Evolutionary conservation across 805 yeast genomes (phyloP), one percentile per base, ranked within the genome.

Genomic region (Limtongia smithiae): DNA sequence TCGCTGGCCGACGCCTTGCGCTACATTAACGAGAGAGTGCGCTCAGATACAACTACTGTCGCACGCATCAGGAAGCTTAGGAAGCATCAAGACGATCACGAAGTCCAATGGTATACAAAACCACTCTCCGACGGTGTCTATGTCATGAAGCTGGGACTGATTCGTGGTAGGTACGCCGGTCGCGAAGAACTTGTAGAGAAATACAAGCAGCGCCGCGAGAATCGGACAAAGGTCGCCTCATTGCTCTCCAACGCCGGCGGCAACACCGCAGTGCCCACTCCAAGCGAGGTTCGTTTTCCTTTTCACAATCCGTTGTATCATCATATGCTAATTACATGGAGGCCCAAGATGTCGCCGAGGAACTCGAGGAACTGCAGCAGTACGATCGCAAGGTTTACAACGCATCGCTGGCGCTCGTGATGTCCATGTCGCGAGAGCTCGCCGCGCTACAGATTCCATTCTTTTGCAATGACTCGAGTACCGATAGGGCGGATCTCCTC

Each of bases 101-200:
- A 54, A 25, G 36, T 31, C 31, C 51, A 40, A 39, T 54, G 58
- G 58, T 51, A 18, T n/a, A n/a, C n/a, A n/a, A n/a, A n/a, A n/a
- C n/a, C n/a, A n/a, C n/a, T n/a, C n/a, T n/a, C n/a, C n/a, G n/a
- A n/a, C n/a, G n/a, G n/a, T 20, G n/a, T 5, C 15, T 8, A 21
- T 38, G 12, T 18, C 25, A 24, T 6, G 15, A n/a, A 17, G 18
- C 2, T 17, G 12, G 15, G 14, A 18, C 8, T 11, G n/a, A n/a
- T n/a, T n/a, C n/a, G n/a, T 18, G 8, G 8, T 31, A 53, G 57
- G 57, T 53, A 28, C 22, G 32, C 27, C 15, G 53, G 58, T 3
- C 37, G 56, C n/a, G 33, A 14, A 1, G 49, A 34, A 12, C n/a
- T 54, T 9, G 31, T 28, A 17, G 47, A 44, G n/a, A 46, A 50